Evolutionary conservation across 2,329 filamentous ascomycete species (phyloP).

Genomic region (Hypoxylon sp.): DNA sequence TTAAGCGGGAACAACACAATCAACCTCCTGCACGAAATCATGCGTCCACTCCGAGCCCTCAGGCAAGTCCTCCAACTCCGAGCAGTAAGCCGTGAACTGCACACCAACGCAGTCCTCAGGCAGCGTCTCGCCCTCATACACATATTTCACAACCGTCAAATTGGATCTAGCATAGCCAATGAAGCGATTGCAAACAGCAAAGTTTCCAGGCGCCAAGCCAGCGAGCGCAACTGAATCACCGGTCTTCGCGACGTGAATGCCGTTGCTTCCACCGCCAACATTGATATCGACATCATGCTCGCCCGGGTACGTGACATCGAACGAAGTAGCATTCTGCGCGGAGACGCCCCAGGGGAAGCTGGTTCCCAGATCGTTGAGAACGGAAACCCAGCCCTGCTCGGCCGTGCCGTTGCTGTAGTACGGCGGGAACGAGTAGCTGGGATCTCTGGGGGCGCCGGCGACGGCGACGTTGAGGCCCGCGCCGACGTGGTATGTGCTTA

Average conservation of each 20-base stretch:
- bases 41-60: conserved; percentile 20
- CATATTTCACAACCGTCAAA: conserved; percentile 14
- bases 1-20: conserved; percentile 12
- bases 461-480: conserved; percentile 26
- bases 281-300: conserved; percentile 27
- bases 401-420: conserved; percentile 29
- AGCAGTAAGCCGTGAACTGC: conserved; percentile 22
- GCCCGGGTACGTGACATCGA: conserved; percentile 15
- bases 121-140: conserved; percentile 27
- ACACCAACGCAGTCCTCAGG: conserved; percentile 19
- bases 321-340: neutral
- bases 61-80: conserved; percentile 15
- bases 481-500: conserved; percentile 18
- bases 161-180: conserved; percentile 6
- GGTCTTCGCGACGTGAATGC: conserved; percentile 2
- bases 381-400: neutral
- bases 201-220: conserved; percentile 14
- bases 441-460: neutral
- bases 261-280: conserved; percentile 19
- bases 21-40: conserved; percentile 30
- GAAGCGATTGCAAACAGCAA: conserved; percentile 21
- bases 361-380: conserved; percentile 25
- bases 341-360: conserved; percentile 22
- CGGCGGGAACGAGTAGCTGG: conserved; percentile 1
- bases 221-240: neutral